Conservation (phyloP, 1,284 basidiomycete species). For the Afroboletus lepidellus region DNA sequence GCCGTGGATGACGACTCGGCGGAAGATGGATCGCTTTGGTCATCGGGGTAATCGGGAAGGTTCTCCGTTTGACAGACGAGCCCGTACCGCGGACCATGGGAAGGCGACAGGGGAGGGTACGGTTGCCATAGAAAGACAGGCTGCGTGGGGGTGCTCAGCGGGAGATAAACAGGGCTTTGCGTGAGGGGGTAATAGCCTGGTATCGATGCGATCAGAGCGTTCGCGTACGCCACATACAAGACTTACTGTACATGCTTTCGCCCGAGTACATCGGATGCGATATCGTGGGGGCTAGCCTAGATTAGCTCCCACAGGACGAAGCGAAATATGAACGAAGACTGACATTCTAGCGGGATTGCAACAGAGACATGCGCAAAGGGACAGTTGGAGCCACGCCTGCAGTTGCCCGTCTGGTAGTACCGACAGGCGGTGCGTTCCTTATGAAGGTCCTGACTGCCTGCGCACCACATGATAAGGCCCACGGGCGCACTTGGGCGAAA, state of each 20-base stretch:
- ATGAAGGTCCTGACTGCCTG: slow-evolving; percentile 12
- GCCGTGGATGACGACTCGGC: slow-evolving; percentile 19
- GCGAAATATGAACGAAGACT: background rate
- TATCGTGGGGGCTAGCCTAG: slow-evolving; percentile 3
- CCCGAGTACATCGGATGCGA: slow-evolving; percentile 11
- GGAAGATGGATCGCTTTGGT: slow-evolving; percentile 32
- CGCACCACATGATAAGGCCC: slow-evolving; percentile 4
- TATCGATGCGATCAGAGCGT: slow-evolving; percentile 7
- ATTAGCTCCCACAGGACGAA: slow-evolving; percentile 14
- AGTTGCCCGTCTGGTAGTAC: slow-evolving; percentile 26
- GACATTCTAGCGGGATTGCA: slow-evolving; percentile 16
- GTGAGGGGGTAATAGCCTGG: slow-evolving; percentile 20
- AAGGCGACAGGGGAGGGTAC: slow-evolving; percentile 14
- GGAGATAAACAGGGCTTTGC: slow-evolving; percentile 23
- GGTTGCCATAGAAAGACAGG: slow-evolving; percentile 29
- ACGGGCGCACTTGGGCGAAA: slow-evolving; percentile 1
- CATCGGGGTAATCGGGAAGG: slow-evolving; percentile 20
- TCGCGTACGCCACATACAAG: background rate
- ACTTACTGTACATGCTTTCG: slow-evolving; percentile 24
- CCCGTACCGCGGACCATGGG: slow-evolving; percentile 21
- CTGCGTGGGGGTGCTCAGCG: slow-evolving; percentile 13
- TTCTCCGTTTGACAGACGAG: slow-evolving; percentile 6
- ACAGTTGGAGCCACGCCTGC: slow-evolving; percentile 31
- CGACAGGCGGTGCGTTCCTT: slow-evolving; percentile 21
- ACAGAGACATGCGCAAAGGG: slow-evolving; percentile 23